Percentiles rank a stretch among this genome's conserved stretches.
phyloP scores from a whole-genome alignment of 371 early-diverging fungal species.

The Apophysomyces trapeziformis region DNA sequence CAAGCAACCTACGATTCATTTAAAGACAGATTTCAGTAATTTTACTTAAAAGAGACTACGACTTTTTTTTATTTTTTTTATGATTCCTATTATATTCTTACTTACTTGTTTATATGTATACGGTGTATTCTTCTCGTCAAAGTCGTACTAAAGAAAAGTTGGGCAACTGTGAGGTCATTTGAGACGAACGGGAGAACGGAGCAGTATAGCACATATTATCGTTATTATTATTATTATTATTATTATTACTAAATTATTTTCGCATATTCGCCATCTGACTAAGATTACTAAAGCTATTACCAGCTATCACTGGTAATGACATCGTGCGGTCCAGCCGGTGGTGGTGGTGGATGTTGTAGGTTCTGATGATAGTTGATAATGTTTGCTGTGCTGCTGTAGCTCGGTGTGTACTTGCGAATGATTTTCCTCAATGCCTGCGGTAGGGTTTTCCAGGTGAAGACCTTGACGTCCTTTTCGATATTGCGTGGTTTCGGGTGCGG shows the following conservation, averaged over 20 bases:
- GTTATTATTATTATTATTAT: no score
- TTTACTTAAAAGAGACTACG: not conserved
- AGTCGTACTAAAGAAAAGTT: no score
- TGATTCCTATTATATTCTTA: no score
- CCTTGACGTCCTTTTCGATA: conserved; percentile 88
- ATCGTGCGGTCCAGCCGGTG: not conserved
- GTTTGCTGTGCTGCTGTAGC: conserved; percentile 32
- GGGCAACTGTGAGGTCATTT: no score
- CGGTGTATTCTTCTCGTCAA: no score
- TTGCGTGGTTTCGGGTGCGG: conserved; percentile 85
- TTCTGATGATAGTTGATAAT: conserved; percentile 10
- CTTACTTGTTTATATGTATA: no score
- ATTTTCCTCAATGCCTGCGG: conserved; percentile 72
- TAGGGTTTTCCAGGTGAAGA: conserved; percentile 76
- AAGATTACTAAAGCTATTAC: not conserved
- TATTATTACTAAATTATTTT: not conserved
- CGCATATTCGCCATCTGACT: not conserved
- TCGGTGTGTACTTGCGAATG: conserved; percentile 64
- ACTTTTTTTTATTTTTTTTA: no score
- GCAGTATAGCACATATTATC: no score
- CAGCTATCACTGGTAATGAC: not conserved
- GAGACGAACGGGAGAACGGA: no score
- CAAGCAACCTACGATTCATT: conserved; percentile 54
- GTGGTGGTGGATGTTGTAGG: conserved; percentile 6
- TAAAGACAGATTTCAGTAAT: conserved; percentile 51